Percentiles rank a stretch among this genome's conserved stretches.
Evolutionary conservation across 306 rosid genomes (phyloP).

Genomic region (Leucaena leucocephala): DNA sequence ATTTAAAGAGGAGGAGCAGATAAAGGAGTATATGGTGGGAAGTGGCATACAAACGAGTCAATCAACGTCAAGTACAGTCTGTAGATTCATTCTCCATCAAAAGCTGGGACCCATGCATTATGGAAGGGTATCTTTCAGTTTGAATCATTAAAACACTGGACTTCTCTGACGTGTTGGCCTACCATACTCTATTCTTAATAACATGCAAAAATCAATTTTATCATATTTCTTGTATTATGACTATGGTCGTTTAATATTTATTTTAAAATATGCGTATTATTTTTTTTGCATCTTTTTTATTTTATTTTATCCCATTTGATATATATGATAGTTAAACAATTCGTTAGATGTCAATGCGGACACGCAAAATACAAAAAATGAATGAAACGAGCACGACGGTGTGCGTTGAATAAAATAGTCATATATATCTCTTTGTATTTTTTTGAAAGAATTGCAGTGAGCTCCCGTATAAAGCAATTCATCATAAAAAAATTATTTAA

Average conservation of each 20-base stretch:
- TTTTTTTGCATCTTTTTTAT: not conserved
- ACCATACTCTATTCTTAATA: not conserved
- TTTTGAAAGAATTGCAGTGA: too few species aligned
- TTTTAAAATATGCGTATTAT: not conserved
- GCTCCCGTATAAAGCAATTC: too few species aligned
- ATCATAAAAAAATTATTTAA: too few species aligned
- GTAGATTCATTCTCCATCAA: not conserved
- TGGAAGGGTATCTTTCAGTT: not conserved
- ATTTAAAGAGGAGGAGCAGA: too few species aligned
- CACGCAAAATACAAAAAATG: conserved; percentile 22
- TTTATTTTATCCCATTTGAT: not conserved
- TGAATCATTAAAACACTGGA: not conserved
- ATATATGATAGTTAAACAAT: not conserved
- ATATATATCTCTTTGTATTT: not conserved
- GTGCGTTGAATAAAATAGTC: conserved; percentile 37
- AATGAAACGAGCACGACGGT: conserved; percentile 41
- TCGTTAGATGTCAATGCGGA: conserved; percentile 14
- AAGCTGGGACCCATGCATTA: not conserved
- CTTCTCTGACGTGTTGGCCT: not conserved
- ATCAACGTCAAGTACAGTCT: not conserved
- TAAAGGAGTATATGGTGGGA: too few species aligned
- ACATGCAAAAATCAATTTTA: not conserved
- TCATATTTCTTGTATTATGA: not conserved
- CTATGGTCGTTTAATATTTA: not conserved
- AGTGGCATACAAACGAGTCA: not conserved